Evolutionary conservation across 2,329 filamentous ascomycete species (phyloP), one percentile per base, ranked within the genome.

Genomic region (Hypomyces rosellus): DNA sequence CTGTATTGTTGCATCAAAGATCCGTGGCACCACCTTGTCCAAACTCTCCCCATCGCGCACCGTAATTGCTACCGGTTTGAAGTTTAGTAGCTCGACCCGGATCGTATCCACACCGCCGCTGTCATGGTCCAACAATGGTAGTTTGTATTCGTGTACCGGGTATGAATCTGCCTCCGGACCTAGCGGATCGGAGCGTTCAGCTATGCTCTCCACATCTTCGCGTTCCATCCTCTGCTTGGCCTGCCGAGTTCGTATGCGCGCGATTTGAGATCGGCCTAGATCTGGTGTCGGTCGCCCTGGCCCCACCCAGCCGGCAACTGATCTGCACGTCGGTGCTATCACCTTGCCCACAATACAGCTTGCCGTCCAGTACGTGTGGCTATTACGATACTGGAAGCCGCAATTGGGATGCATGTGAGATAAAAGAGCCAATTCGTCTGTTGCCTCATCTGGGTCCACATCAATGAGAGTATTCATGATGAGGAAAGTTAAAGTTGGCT

Each of bases 391-490:
- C 67, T 90, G 86, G 61, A 90, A 89, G 14, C 86, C 86, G 55
- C 82, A 83, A 57, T 83, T 74, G 1, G 84, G 84, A 51, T 85
- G 77, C 57, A 85, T 75, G 58, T 88, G 83, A 1, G 82, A 84
- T 8, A 90, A 75, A 34, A 85, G 74, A 11, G 82, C 81, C 14
- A 89, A 76, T 7, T 81, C 72, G 54, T 85, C 80, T 5, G 80
- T 81, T 3, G 81, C 82, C 4, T 76, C 76, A 61, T 88, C 85
- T 2, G 82, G 81, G 59, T 89, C 86, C 58, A 87, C 80, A 63
- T 89, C 86, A 55, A 89, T 82, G 40, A 90, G 74, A 4, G 85
- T 80, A 63, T 89, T 89, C 84, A 90, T 89, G 42, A 88, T 81
- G 36, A 89, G 76, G 68, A 86, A 90, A 3, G 86, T 84, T 42